Percentiles rank a stretch among this genome's conserved stretches.
Conservation (phyloP, 83 land plant genomes). For the Diphasiastrum complanatum region DNA sequence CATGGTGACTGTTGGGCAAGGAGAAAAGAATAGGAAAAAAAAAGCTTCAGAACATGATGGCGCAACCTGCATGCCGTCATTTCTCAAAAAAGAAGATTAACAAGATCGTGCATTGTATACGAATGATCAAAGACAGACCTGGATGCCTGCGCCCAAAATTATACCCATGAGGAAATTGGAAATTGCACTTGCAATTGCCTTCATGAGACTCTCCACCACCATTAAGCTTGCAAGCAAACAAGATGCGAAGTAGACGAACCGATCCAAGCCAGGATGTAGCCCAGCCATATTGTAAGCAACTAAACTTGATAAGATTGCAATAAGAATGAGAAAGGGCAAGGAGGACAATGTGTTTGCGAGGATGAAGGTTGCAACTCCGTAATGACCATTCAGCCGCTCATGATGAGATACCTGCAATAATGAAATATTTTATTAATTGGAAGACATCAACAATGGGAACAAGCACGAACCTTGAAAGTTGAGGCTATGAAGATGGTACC, state of each 20-base stretch:
- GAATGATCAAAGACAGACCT: too few species aligned
- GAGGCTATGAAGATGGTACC: slow-evolving; percentile 1
- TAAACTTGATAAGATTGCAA: slow-evolving; percentile 30
- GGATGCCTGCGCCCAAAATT: slow-evolving; percentile 45
- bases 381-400: slow-evolving; percentile 53
- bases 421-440: background rate
- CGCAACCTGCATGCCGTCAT: too few species aligned
- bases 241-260: slow-evolving; percentile 31
- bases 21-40: too few species aligned
- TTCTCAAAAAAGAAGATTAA: too few species aligned
- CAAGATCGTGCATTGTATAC: too few species aligned
- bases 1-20: too few species aligned
- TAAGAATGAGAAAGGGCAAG: slow-evolving; percentile 28
- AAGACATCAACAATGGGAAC: too few species aligned
- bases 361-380: slow-evolving; percentile 33
- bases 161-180: slow-evolving; percentile 54
- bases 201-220: slow-evolving; percentile 54
- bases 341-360: slow-evolving; percentile 38
- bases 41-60: too few species aligned
- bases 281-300: slow-evolving; percentile 38
- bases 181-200: slow-evolving; percentile 45
- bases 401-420: slow-evolving; percentile 36
- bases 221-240: slow-evolving; percentile 35
- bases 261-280: slow-evolving; percentile 27
- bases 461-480: too few species aligned